These are phyloP conservation scores for Hyaloscypha hepaticicola DNA, from an alignment of 495 filamentous ascomycete species.

Conservation along the genomic window DNA sequence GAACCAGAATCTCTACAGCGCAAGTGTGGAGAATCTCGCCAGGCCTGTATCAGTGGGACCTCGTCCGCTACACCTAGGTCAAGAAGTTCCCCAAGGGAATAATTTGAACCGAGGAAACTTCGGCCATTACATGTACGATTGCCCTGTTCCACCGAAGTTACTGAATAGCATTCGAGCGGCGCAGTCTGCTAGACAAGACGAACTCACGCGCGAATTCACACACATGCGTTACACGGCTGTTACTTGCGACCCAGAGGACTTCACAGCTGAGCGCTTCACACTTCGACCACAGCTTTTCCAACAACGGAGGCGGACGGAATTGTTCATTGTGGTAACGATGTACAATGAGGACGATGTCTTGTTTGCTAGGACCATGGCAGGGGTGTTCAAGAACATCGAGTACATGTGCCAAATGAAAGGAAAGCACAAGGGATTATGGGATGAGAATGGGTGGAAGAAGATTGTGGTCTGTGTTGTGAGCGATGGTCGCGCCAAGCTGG, in stretches of 20 bases:
- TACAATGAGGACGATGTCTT: conserved; percentile 43
- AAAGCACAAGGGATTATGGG: conserved; percentile 39
- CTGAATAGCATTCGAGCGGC: conserved; percentile 81
- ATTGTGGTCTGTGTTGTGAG: conserved; percentile 44
- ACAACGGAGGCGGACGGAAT: conserved; percentile 50
- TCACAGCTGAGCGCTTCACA: conserved; percentile 62
- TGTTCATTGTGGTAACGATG: conserved; percentile 43
- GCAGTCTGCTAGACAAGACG: conserved; percentile 63
- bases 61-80: neutral
- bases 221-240: conserved; percentile 67
- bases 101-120: neutral
- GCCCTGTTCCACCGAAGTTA: conserved; percentile 85
- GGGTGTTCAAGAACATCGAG: conserved; percentile 43
- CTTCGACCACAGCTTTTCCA: conserved; percentile 72
- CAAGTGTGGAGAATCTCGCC: conserved; percentile 1
- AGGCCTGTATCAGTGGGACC: neutral
- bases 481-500: conserved; percentile 40
- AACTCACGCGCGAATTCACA: conserved; percentile 83
- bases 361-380: conserved; percentile 40
- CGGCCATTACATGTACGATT: conserved; percentile 85
- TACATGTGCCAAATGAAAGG: conserved; percentile 38
- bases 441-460: conserved; percentile 43
- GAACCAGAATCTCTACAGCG: neutral
- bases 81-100: neutral
- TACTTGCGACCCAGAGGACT: conserved; percentile 88